phyloP scores from a whole-genome alignment of 1,284 basidiomycete genomes.

The Malassezia pachydermatis region DNA sequence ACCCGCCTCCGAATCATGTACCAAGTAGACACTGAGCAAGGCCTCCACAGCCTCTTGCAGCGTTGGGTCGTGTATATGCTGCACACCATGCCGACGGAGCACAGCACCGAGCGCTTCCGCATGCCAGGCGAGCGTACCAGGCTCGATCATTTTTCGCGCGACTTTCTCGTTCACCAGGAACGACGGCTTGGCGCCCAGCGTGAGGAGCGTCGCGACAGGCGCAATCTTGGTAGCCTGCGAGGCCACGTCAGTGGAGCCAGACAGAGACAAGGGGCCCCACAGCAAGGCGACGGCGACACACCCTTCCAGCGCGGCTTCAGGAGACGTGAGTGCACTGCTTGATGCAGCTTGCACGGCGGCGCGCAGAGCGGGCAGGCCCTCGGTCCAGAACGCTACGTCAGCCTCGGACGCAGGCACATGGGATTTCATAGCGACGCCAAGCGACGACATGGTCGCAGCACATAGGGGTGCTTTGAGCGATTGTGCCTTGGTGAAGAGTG shows the following conservation, averaged over 20 bases:
- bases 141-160: constrained; percentile 29
- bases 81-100: constrained; percentile 15
- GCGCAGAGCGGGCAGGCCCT: neutral
- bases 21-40: constrained; percentile 25
- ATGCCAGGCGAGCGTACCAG: constrained; percentile 33
- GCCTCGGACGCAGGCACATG: neutral
- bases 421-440: neutral
- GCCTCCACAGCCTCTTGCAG: constrained; percentile 22
- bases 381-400: neutral
- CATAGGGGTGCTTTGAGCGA: constrained; percentile 29
- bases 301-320: constrained; percentile 37
- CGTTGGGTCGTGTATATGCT: constrained; percentile 19
- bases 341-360: constrained; percentile 4
- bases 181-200: constrained; percentile 33
- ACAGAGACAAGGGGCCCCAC: neutral
- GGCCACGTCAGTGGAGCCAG: constrained; percentile 17
- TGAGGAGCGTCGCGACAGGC: constrained; percentile 19
- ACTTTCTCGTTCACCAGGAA: constrained; percentile 44
- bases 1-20: constrained; percentile 19
- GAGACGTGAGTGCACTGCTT: constrained; percentile 26
- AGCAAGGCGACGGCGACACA: constrained; percentile 29
- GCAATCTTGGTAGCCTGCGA: constrained; percentile 24
- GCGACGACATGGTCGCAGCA: constrained; percentile 21
- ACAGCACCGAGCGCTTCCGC: constrained; percentile 19
- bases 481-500: constrained; percentile 19